Evolutionary conservation across 805 yeast genomes (phyloP).

Genomic region (Isabelozyma gotoi): DNA sequence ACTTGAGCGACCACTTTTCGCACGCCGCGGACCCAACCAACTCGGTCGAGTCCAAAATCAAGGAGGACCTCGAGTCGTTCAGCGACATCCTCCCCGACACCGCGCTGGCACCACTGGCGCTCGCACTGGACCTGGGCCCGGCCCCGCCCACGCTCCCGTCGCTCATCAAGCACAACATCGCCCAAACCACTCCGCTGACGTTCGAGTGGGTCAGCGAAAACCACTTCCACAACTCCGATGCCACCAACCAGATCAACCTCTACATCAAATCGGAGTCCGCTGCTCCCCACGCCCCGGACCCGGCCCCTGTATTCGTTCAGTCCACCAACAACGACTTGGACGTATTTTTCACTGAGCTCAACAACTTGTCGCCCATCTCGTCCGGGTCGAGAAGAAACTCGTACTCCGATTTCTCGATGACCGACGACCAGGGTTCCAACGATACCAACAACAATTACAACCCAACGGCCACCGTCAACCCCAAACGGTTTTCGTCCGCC

Average conservation of each 20-base stretch:
- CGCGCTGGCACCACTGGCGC: no score
- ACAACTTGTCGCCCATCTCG: constrained; percentile 21
- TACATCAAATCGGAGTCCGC: background rate
- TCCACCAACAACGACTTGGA: constrained; percentile 29
- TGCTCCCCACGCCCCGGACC: background rate
- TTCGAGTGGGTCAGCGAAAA: constrained; percentile 38
- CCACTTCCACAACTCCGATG: background rate
- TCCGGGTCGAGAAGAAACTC: constrained; percentile 10
- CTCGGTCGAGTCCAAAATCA: background rate
- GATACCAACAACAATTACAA: background rate
- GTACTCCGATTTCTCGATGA: constrained; percentile 3
- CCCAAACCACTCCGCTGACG: constrained; percentile 3
- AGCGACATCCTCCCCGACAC: background rate
- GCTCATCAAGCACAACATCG: background rate
- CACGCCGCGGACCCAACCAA: background rate
- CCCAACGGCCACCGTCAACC: background rate
- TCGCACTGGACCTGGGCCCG: no score
- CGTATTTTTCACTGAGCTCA: constrained; percentile 49
- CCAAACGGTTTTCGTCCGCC: background rate
- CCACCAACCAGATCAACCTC: background rate
- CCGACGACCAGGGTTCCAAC: background rate
- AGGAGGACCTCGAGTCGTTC: constrained; percentile 5
- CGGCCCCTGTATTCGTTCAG: background rate
- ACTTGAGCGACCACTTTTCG: constrained; percentile 12
- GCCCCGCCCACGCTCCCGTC: no score